Evolutionary conservation across 2,329 filamentous ascomycete genomes (phyloP).

Genomic region (Diplodia sapinea): DNA sequence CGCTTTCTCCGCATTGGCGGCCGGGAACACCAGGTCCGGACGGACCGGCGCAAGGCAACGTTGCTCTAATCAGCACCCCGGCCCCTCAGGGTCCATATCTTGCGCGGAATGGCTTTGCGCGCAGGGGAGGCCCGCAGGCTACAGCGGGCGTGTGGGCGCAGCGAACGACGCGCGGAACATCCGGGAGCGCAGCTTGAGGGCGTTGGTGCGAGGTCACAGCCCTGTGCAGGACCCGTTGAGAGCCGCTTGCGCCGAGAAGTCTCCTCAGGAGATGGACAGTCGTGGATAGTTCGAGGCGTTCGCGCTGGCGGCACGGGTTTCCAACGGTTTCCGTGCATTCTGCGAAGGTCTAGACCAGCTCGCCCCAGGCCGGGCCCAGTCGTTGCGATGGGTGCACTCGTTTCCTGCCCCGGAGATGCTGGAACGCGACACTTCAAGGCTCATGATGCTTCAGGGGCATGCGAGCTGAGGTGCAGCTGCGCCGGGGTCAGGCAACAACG

Average conservation of each 20-base stretch:
- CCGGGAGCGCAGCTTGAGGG: slow-evolving; percentile 7
- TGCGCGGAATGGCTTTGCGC: background rate
- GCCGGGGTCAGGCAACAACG: slow-evolving; percentile 5
- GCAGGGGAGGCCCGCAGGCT: slow-evolving; percentile 13
- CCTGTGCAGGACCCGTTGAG: slow-evolving; percentile 6
- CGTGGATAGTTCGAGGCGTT: slow-evolving; percentile 21
- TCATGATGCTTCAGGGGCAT: slow-evolving; percentile 13
- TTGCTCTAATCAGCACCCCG: slow-evolving; percentile 4
- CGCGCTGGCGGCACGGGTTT: slow-evolving; percentile 13
- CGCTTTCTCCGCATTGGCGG: background rate
- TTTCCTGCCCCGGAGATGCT: background rate
- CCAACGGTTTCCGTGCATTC: slow-evolving; percentile 7
- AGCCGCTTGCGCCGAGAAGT: slow-evolving; percentile 9
- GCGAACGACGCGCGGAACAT: slow-evolving; percentile 2
- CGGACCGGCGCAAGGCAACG: slow-evolving; percentile 11
- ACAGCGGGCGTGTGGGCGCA: slow-evolving; percentile 15
- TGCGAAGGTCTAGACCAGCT: slow-evolving; percentile 13
- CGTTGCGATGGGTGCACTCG: background rate
- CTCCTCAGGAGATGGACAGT: slow-evolving; percentile 7
- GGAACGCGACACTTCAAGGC: no score
- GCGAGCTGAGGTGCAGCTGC: background rate
- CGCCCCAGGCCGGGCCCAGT: slow-evolving; percentile 17
- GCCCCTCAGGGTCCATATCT: slow-evolving; percentile 9
- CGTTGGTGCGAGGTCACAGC: slow-evolving; percentile 7
- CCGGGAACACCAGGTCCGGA: slow-evolving; percentile 18